Evolutionary conservation across 352 stramenopile species (phyloP), one percentile per base, ranked within the genome.

Genomic region (Globisporangium irregulare): DNA sequence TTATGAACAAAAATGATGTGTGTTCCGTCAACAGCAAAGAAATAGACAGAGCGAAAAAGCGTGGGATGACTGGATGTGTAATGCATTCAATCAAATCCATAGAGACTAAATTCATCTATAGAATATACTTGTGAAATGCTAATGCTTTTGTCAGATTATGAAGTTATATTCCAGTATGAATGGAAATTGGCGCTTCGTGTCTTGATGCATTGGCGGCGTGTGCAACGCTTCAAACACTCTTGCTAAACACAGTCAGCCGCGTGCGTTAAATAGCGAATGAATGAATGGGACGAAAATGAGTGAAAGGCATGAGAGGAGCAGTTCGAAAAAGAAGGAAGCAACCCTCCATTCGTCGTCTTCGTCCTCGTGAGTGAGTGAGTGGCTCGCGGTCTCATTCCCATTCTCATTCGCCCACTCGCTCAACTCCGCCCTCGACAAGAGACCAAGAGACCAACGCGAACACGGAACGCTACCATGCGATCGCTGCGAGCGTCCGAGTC

Each of bases 301-400:
- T 53, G 46, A 24, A 53, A 24, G 29, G 29, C 38, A 18, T 18
- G 46, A 53, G 46, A 41, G 10, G 27, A 7, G 55, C 15, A 43
- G 54, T 61, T 61, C 55, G 55, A 61, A 61, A 61, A 61, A 61
- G 55, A 61, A 61, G 55, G 29, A 61, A 61, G 6, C 18, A 51
- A 10, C 18, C 6, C 18, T 20, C 43, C 18, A 8, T 55, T 27
- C 18, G 18, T 27, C 18, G 18, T n/a, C 41, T 50, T 50, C 41
- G 41, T 48, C 12, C 20, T 14, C 15, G 36, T 41, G 36, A 38
- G 9, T 34, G 48, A 24, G 51, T 34, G 55, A 60, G 29, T 46
- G 55, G 54, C 25, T 12, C 18, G 24, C 7, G 38, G 12, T 46
- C 55, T 43, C 53, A 24, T 24, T 24, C 53, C 34, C 55, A n/a